Conservation (phyloP, 2,329 filamentous ascomycete genomes). For the Leptographium procerum region DNA sequence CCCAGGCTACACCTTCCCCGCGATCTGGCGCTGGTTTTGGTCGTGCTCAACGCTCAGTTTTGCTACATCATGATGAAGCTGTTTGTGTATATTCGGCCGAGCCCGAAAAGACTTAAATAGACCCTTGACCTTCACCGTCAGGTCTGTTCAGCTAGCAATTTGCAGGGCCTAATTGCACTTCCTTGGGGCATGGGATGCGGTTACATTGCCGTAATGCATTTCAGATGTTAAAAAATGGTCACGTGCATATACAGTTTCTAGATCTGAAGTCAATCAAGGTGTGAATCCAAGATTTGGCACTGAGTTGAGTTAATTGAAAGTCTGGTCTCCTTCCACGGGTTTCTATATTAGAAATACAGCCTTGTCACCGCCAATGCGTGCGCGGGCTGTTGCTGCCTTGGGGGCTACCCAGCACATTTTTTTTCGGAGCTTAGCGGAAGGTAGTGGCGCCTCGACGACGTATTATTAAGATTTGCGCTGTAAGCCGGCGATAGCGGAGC, state of each 20-base stretch:
- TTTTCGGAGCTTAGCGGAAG: conserved; percentile 6
- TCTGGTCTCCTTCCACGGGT: neutral
- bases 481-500: conserved; percentile 12
- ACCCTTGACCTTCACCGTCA: no score
- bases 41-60: neutral
- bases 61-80: no score
- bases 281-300: neutral
- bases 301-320: neutral
- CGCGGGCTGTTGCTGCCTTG: conserved; percentile 9
- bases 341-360: neutral
- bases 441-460: conserved; percentile 3
- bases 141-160: no score
- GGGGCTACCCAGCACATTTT: neutral
- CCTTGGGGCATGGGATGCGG: no score
- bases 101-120: no score
- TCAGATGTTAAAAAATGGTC: neutral
- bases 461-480: conserved; percentile 11
- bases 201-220: no score
- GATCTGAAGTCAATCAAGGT: neutral
- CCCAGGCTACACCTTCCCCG: conserved; percentile 4
- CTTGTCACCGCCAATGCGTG: neutral
- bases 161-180: neutral
- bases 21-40: conserved; percentile 1
- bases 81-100: no score
- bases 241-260: neutral